Percentiles rank a stretch among this genome's conserved stretches.
phyloP scores from a whole-genome alignment of 495 filamentous ascomycete genomes.

The Aspergillus incahuasiensis region DNA sequence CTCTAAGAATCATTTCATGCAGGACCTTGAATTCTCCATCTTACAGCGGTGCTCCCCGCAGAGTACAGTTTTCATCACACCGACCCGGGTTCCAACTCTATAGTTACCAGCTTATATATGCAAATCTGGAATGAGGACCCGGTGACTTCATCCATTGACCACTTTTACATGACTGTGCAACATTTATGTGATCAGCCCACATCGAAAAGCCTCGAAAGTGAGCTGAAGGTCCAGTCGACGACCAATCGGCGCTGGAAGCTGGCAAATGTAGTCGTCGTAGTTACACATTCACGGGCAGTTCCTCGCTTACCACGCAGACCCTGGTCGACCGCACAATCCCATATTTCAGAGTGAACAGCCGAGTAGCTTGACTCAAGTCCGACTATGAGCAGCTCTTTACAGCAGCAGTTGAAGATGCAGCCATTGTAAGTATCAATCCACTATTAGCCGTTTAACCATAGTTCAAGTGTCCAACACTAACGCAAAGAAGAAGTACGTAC shows the following conservation, averaged over 20 bases:
- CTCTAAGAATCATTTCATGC: too few species aligned
- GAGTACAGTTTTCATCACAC: background rate
- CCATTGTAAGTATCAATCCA: background rate
- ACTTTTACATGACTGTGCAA: background rate
- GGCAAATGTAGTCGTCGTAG: background rate
- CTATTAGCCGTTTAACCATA: background rate
- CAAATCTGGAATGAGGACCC: background rate
- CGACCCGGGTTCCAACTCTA: background rate
- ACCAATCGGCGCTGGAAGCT: background rate
- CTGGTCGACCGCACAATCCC: background rate
- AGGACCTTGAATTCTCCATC: too few species aligned
- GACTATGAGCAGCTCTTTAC: background rate
- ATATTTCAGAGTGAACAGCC: background rate
- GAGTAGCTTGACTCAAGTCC: background rate
- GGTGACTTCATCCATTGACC: background rate
- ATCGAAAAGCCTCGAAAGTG: background rate
- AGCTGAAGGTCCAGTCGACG: background rate
- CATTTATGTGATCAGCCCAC: background rate
- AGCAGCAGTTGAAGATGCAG: too few species aligned
- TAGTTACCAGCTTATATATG: background rate
- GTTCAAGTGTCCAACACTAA: background rate
- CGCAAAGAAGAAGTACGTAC: constrained; percentile 2
- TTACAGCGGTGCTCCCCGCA: too few species aligned
- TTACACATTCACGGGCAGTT: background rate
- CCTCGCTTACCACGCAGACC: background rate